Percentiles rank a stretch among this genome's conserved stretches.
These are phyloP conservation scores for Oryza punctata DNA, from an alignment of 176 grass and related monocot species.

Conservation along the genomic window DNA sequence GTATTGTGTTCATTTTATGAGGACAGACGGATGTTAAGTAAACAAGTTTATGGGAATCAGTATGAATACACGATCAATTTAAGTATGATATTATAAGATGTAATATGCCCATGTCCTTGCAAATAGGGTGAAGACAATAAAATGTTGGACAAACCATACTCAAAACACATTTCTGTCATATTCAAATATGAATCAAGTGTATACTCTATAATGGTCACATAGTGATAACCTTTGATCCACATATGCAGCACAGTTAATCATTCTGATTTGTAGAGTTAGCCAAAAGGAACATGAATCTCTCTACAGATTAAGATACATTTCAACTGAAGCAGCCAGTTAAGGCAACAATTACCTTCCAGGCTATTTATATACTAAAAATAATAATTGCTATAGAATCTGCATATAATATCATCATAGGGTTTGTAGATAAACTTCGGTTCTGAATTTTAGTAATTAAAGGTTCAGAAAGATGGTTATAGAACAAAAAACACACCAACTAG, in stretches of 20 bases:
- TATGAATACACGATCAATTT: neutral
- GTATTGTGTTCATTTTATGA: constrained; percentile 6
- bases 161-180: neutral
- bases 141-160: neutral
- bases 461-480: neutral
- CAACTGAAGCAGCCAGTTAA: neutral
- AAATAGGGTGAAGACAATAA: neutral
- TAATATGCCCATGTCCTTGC: neutral
- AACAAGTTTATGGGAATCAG: constrained; percentile 18
- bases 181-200: neutral
- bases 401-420: neutral
- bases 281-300: neutral
- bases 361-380: neutral
- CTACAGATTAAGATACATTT: neutral
- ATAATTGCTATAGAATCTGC: neutral
- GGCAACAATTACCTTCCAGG: neutral
- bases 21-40: neutral
- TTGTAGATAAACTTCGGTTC: too few species aligned
- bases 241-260: neutral
- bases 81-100: neutral
- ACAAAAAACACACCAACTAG: neutral
- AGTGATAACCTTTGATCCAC: neutral
- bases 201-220: neutral
- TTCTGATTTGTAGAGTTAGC: neutral
- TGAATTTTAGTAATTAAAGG: neutral